Evolutionary conservation across 306 rosid species (phyloP).

Genomic region (Cyamopsis tetragonoloba): DNA sequence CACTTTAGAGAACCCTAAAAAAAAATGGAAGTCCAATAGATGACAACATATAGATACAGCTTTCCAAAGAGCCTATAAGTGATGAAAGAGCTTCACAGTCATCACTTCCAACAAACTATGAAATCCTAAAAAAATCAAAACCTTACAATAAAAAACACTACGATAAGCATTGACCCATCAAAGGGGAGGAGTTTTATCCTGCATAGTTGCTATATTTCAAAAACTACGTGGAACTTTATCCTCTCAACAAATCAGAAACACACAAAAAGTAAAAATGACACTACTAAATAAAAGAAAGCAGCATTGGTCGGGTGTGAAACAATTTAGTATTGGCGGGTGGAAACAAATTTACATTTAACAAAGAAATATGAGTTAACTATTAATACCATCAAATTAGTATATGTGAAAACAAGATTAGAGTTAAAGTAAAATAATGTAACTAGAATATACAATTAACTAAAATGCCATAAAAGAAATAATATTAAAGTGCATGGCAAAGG

Average conservation of each 20-base stretch:
- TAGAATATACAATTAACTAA: neutral
- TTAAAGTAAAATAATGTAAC: neutral
- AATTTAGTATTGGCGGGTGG: neutral
- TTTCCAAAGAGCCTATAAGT: no score
- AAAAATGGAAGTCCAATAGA: no score
- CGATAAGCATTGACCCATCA: no score
- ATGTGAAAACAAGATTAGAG: neutral
- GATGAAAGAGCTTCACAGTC: neutral
- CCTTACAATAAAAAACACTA: neutral
- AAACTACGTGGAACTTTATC: neutral
- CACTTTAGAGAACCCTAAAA: no score
- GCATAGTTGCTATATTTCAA: neutral
- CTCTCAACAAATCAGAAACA: neutral
- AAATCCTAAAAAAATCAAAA: neutral
- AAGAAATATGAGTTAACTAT: slow-evolving; percentile 1
- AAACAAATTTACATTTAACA: no score
- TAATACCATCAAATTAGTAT: neutral
- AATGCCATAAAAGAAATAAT: neutral
- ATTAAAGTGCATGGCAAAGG: neutral
- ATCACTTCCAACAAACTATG: neutral
- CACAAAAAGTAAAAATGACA: neutral
- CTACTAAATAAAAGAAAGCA: neutral
- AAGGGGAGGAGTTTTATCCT: neutral
- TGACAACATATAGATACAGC: no score
- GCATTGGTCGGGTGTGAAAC: slow-evolving; percentile 2